Conservation (phyloP, 1,284 basidiomycete genomes). For the Cryptococcus floricola region DNA sequence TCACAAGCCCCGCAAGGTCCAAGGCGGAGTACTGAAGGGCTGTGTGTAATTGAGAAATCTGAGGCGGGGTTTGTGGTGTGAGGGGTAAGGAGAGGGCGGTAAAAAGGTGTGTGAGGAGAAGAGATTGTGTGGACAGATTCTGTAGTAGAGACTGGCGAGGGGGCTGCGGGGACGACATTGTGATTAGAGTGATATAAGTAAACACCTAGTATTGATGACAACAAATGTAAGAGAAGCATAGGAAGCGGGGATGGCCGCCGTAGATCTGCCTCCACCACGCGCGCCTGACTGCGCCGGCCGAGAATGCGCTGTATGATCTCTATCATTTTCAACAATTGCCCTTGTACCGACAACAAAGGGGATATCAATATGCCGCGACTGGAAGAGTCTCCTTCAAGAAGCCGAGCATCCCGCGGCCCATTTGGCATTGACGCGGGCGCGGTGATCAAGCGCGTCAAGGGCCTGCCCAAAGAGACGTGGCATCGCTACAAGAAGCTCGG, state of each 20-base stretch:
- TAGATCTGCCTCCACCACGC: not conserved
- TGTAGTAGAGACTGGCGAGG: slow-evolving; percentile 30
- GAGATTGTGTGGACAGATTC: slow-evolving; percentile 36
- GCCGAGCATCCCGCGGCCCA: not conserved
- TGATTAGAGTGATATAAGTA: not conserved
- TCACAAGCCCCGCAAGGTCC: slow-evolving; percentile 22
- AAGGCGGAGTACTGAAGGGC: slow-evolving; percentile 16
- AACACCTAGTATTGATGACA: not conserved
- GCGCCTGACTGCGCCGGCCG: not conserved
- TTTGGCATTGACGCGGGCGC: not conserved
- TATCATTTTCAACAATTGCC: not conserved
- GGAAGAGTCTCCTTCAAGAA: slow-evolving; percentile 8
- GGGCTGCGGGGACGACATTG: slow-evolving; percentile 4
- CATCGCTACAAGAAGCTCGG: slow-evolving; percentile 29
- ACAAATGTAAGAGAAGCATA: not conserved
- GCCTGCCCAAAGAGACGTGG: slow-evolving; percentile 12
- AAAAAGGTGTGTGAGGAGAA: slow-evolving; percentile 37
- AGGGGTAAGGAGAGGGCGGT: slow-evolving; percentile 14
- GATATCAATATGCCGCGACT: slow-evolving; percentile 10
- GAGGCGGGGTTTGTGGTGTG: not conserved
- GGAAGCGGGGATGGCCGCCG: not conserved
- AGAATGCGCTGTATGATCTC: not conserved
- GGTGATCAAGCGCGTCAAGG: slow-evolving; percentile 3
- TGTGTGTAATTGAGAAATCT: slow-evolving; percentile 17
- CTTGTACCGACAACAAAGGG: not conserved